Conservation (phyloP, 257 asterid genomes). For the Echites panduratus region DNA sequence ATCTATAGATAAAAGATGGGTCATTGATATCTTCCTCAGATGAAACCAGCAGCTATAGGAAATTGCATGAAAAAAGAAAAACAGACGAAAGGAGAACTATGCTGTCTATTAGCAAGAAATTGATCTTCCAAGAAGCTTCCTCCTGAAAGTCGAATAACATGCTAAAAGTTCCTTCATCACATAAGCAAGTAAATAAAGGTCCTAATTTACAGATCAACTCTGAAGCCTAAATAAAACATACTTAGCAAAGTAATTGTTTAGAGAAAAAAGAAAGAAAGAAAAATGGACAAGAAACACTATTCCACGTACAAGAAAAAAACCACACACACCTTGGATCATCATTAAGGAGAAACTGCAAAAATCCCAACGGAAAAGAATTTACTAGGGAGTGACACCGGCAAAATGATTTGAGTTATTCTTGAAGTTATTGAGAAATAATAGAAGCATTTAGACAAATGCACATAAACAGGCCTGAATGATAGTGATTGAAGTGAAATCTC, state of each 20-base stretch:
- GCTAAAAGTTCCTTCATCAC: not conserved
- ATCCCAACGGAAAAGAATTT: not conserved
- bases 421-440: not conserved
- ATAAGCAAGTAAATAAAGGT: not conserved
- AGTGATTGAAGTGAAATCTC: not conserved
- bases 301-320: not conserved
- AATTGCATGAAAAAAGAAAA: not conserved
- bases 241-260: not conserved
- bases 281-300: not conserved
- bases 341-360: not conserved
- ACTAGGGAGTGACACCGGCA: not conserved
- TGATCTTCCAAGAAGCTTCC: not conserved
- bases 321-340: not conserved
- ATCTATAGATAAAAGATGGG: not conserved
- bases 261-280: slow-evolving; percentile 1
- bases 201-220: not conserved
- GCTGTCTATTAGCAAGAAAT: not conserved
- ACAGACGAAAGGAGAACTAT: not conserved
- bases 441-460: not conserved
- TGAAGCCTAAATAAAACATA: not conserved
- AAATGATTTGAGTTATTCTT: not conserved
- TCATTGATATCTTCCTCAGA: not conserved
- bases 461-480: not conserved
- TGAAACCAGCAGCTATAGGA: not conserved
- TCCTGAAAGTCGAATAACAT: not conserved